Evolutionary conservation across 148 eudicot genomes (phyloP).

Genomic region (Rhododendron williamsianum): DNA sequence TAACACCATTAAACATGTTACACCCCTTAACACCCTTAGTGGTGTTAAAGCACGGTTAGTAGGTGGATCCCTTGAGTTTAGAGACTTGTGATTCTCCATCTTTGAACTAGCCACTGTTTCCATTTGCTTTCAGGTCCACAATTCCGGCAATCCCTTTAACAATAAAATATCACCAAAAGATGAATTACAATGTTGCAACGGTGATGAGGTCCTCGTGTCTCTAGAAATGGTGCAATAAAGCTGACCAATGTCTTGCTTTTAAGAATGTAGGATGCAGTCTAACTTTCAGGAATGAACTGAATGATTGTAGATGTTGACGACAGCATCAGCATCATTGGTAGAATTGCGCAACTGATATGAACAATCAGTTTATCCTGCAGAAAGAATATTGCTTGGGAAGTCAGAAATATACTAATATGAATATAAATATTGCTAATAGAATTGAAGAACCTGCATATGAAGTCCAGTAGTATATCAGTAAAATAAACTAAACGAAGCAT

Average conservation of each 20-base stretch:
- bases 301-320: neutral
- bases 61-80: constrained; percentile 16
- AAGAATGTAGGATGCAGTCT: neutral
- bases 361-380: constrained; percentile 2
- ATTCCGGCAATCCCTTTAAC: neutral
- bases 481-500: neutral
- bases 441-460: neutral
- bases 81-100: constrained; percentile 35
- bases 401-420: neutral
- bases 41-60: constrained; percentile 46
- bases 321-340: neutral
- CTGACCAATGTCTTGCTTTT: neutral
- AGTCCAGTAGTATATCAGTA: neutral
- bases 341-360: neutral
- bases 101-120: constrained; percentile 24
- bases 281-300: neutral
- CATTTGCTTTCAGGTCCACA: constrained; percentile 30
- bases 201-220: neutral
- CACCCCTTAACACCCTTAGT: constrained; percentile 51
- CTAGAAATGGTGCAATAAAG: neutral
- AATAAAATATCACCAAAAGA: neutral
- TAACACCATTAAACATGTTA: constrained; percentile 61
- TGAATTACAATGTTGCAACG: constrained; percentile 2
- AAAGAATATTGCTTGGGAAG: neutral
- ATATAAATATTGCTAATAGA: neutral